These are phyloP conservation scores for Helotiales sp. DNA, from an alignment of 2,329 filamentous ascomycete genomes.

Conservation along the genomic window DNA sequence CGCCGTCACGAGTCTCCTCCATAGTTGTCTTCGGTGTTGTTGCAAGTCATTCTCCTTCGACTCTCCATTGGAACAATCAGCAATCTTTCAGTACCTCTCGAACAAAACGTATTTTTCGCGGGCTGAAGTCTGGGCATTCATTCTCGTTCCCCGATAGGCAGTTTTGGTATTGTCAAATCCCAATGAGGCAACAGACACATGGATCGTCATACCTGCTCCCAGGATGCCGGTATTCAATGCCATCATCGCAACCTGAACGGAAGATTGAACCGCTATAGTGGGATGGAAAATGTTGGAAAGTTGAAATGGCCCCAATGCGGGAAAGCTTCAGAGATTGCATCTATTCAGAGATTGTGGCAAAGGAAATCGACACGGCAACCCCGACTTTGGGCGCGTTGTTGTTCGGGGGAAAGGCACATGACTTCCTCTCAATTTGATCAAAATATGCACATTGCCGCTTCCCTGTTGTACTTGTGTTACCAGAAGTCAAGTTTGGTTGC, in stretches of 20 bases:
- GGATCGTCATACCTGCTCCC: neutral
- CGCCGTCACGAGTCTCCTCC: neutral
- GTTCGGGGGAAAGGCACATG: neutral
- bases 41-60: neutral
- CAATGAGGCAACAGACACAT: neutral
- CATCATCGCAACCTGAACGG: neutral
- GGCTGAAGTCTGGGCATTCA: neutral
- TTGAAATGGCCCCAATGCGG: neutral
- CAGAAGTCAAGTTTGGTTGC: neutral
- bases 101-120: neutral
- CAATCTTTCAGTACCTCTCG: neutral
- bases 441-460: neutral
- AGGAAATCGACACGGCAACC: neutral
- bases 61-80: neutral
- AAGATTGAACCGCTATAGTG: neutral
- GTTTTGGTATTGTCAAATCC: neutral
- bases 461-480: constrained; percentile 2
- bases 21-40: neutral
- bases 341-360: too few relatives aligned
- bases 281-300: neutral
- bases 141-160: neutral
- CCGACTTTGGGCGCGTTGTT: neutral
- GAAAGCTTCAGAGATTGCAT: too few relatives aligned
- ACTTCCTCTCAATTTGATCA: neutral
- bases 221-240: neutral